Conservation (phyloP, 805 yeast genomes). For the Kodamaea kakaduensis region DNA sequence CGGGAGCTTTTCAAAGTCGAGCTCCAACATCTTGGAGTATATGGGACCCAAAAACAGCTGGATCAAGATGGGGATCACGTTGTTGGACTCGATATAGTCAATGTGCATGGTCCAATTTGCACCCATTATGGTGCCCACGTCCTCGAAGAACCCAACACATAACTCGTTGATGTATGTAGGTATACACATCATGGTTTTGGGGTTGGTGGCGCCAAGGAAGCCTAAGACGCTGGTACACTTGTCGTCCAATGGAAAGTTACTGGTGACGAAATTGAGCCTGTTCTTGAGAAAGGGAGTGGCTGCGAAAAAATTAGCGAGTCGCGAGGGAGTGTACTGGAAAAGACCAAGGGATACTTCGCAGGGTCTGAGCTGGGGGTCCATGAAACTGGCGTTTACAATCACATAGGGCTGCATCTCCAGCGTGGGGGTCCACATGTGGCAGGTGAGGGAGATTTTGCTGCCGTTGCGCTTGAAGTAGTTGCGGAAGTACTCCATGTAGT, state of each 20-base stretch:
- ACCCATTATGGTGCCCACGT: not conserved
- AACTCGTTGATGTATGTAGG: conserved; percentile 14
- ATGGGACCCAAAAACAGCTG: conserved; percentile 4
- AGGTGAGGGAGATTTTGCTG: conserved; percentile 16
- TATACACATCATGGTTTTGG: conserved; percentile 16
- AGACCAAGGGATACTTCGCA: conserved; percentile 22
- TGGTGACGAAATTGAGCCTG: conserved; percentile 18
- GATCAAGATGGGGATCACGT: conserved; percentile 2
- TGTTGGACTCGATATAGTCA: not conserved
- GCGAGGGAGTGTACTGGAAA: conserved; percentile 13
- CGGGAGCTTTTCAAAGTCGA: conserved; percentile 2
- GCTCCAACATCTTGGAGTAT: not conserved
- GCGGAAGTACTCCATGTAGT: conserved; percentile 19
- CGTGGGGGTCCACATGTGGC: conserved; percentile 19
- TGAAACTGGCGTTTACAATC: conserved; percentile 18
- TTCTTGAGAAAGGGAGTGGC: conserved; percentile 14
- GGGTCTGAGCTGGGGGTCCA: conserved; percentile 14
- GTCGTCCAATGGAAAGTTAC: conserved; percentile 19
- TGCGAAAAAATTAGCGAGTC: conserved; percentile 13
- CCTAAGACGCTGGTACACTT: conserved; percentile 16
- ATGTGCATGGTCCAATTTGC: not conserved
- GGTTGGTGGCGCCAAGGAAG: conserved; percentile 10
- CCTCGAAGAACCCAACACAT: conserved; percentile 8
- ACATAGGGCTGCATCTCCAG: conserved; percentile 13
- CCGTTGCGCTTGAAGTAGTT: conserved; percentile 13